Percentiles rank a stretch among this genome's conserved stretches.
Conservation (phyloP, 2,329 filamentous ascomycete species). For the Chaetomium strumarium region DNA sequence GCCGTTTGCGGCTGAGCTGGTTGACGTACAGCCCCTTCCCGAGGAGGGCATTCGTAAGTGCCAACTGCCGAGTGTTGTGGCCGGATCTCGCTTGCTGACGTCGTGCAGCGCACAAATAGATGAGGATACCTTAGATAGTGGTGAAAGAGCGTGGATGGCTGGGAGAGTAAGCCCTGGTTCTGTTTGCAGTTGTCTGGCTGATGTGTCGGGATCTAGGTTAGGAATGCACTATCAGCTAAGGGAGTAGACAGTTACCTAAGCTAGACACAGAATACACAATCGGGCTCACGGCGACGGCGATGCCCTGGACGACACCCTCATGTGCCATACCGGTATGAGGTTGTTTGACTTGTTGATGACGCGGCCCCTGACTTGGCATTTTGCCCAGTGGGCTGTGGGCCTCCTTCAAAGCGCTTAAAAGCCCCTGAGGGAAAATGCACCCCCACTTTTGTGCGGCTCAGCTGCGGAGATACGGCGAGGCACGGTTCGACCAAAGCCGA, state of each 20-base stretch:
- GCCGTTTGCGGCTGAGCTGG: conserved; percentile 37
- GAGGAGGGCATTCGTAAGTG: conserved; percentile 34
- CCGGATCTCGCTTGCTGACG: conserved; percentile 3
- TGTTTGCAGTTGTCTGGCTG: neutral
- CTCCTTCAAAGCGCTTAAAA: no score
- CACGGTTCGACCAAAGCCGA: no score
- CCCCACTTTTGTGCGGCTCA: no score
- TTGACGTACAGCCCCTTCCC: conserved; percentile 29
- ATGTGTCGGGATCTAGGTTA: neutral
- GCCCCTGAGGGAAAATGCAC: no score
- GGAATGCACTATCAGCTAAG: no score
- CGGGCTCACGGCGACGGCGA: no score
- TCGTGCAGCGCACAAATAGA: conserved; percentile 24
- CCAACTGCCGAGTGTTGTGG: neutral
- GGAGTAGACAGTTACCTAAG: no score
- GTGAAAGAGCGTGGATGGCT: neutral
- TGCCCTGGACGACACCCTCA: no score
- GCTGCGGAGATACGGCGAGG: no score
- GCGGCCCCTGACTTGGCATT: neutral
- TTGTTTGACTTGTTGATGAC: neutral
- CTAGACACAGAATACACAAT: no score
- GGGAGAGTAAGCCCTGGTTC: neutral
- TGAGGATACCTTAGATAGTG: conserved; percentile 3
- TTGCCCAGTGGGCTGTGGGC: neutral
- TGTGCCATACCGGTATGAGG: no score